Evolutionary conservation across 179 eudicot genomes (phyloP).

Genomic region (Kewa caespitosa): DNA sequence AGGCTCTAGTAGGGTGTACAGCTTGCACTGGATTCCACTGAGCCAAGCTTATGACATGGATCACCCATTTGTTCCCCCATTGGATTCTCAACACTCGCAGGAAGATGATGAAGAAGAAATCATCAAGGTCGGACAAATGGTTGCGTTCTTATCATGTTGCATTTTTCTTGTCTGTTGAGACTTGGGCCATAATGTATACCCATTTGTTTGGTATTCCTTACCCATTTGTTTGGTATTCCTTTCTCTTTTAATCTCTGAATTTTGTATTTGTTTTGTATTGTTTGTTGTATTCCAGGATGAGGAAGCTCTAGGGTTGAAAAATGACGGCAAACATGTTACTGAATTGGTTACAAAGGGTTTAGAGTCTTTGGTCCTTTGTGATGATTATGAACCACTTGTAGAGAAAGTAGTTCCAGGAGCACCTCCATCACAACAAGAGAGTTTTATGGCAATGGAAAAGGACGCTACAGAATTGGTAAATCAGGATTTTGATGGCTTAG

Average conservation of each 20-base stretch:
- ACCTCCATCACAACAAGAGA: constrained; percentile 19
- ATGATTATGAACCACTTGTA: constrained; percentile 10
- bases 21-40: constrained; percentile 74
- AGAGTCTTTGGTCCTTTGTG: constrained; percentile 14
- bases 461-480: constrained; percentile 25
- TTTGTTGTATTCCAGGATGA: constrained; percentile 30
- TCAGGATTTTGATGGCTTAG: constrained; percentile 29
- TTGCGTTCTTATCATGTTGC: not conserved
- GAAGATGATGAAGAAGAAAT: constrained; percentile 40
- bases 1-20: constrained; percentile 77
- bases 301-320: constrained; percentile 9
- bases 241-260: not conserved
- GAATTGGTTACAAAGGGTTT: constrained; percentile 20
- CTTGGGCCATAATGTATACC: not conserved
- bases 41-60: constrained; percentile 57
- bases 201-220: not conserved
- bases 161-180: not conserved
- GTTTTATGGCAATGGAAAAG: constrained; percentile 11
- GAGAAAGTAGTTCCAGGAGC: constrained; percentile 14
- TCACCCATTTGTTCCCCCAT: constrained; percentile 61
- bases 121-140: constrained; percentile 23
- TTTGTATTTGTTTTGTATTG: not conserved
- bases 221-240: not conserved
- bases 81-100: constrained; percentile 30
- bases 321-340: constrained; percentile 13